phyloP scores from a whole-genome alignment of 768 basidiomycete genomes.

The Tulasnella sp. region DNA sequence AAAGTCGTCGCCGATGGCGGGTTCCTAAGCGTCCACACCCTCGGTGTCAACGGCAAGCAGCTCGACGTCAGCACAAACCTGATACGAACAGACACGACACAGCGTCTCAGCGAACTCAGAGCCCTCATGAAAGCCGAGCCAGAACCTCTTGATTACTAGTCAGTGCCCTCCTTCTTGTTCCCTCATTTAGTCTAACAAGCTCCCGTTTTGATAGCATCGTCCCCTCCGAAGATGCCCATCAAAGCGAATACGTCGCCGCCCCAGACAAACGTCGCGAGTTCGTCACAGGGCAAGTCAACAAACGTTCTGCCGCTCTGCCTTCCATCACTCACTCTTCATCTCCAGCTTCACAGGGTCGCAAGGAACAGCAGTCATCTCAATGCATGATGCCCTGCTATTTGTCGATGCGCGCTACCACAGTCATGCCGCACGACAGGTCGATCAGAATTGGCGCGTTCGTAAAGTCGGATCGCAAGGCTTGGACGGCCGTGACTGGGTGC shows the following conservation, averaged over 20 bases:
- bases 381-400: conserved; percentile 54
- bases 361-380: conserved; percentile 62
- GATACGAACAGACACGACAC: conserved; percentile 18
- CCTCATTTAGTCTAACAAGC: neutral
- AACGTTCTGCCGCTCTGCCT: neutral
- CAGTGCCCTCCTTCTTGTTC: conserved; percentile 2
- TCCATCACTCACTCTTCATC: neutral
- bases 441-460: conserved; percentile 61
- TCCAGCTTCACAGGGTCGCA: conserved; percentile 47
- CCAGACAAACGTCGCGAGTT: conserved; percentile 69
- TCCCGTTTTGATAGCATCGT: conserved; percentile 1
- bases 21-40: conserved; percentile 12
- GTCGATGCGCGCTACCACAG: conserved; percentile 83
- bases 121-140: conserved; percentile 19
- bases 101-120: conserved; percentile 17
- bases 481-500: conserved; percentile 11
- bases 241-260: conserved; percentile 66
- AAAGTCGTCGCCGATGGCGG: conserved; percentile 15
- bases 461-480: conserved; percentile 31
- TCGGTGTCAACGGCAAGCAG: conserved; percentile 13
- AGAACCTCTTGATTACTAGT: conserved; percentile 20
- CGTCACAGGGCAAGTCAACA: conserved; percentile 37
- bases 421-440: conserved; percentile 59
- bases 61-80: conserved; percentile 13
- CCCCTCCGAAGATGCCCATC: conserved; percentile 61